Evolutionary conservation across 2,329 filamentous ascomycete genomes (phyloP), one percentile per base, ranked within the genome.

Genomic region (Sporothrix pallida): DNA sequence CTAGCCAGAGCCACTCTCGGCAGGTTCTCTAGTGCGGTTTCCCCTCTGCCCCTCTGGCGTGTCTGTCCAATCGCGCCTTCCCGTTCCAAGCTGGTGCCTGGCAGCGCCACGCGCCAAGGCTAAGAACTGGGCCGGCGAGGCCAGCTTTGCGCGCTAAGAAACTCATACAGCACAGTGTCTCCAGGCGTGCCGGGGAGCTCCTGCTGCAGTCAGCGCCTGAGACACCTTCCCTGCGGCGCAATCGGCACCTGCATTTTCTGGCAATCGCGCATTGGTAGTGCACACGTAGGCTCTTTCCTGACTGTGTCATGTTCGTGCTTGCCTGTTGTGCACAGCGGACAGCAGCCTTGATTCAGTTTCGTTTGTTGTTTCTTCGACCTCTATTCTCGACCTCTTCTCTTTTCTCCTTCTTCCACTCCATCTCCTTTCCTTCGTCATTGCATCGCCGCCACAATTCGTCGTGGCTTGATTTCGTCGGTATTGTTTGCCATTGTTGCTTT

Each of bases 171-270:
- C 56, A 37, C 12, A 62, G 31, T 37, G 31, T 7, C 13, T 62
- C 23, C 17, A 20, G 54, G 5, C 20, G 4, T n/a, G 9, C 13
- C 5, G 63, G 63, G 46, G 23, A 67, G 44, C 63, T 67, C 44
- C 20, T 52, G 65, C 65, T 69, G 65, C 65, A 54, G 67, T 69
- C 67, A 69, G 65, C 65, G 46, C 65, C 65, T 37, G 65, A 69
- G 65, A 69, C 65, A 68, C 15, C 60, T 37, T 9, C 20, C 60
- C 37, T 46, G 44, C 31, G 17, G 15, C 58, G 26, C 58, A 31
- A 7, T 12, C 17, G 58, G 58, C 58, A 44, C 58, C 58, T 44
- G 58, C 37, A n/a, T 9, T 42, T 42, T 42, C n/a, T 60, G 3
- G 15, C 4, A 37, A 37, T 7, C 31, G 31, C 31, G 31, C 31